These are phyloP conservation scores for Cytospora schulzeri DNA, from an alignment of 2,329 filamentous ascomycete genomes.

Conservation along the genomic window DNA sequence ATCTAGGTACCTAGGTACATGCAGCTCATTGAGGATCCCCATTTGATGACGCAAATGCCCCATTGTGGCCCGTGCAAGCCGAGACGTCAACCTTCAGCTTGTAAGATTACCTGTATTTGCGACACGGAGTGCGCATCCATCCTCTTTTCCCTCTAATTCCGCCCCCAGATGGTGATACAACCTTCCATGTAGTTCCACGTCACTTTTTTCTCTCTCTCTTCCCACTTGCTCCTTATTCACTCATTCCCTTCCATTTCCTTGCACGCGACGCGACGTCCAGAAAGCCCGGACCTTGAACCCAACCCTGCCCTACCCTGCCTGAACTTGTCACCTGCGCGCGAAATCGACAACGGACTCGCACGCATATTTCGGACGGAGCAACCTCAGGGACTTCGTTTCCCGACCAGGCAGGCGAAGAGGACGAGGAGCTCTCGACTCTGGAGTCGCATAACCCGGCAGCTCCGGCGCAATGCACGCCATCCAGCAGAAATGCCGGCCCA, in stretches of 20 bases:
- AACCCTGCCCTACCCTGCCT: not conserved
- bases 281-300: not conserved
- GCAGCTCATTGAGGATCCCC: not conserved
- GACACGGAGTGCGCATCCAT: not conserved
- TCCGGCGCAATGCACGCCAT: conserved; percentile 61
- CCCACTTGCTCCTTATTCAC: not conserved
- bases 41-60: not conserved
- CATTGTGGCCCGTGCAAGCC: not conserved
- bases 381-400: not conserved
- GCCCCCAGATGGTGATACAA: not conserved
- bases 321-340: not conserved
- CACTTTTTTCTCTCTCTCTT: not conserved
- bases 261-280: not conserved
- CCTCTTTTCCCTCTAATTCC: not conserved
- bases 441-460: not conserved
- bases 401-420: not conserved
- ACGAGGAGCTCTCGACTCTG: not conserved
- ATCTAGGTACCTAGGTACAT: not conserved
- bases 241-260: not conserved
- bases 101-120: not conserved
- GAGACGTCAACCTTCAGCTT: conserved; percentile 1
- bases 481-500: conserved; percentile 75
- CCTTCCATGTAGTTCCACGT: not conserved
- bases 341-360: not conserved
- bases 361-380: not conserved